These are phyloP conservation scores for Alternaria tenuissima DNA, from an alignment of 2,329 filamentous ascomycete species.

Conservation along the genomic window DNA sequence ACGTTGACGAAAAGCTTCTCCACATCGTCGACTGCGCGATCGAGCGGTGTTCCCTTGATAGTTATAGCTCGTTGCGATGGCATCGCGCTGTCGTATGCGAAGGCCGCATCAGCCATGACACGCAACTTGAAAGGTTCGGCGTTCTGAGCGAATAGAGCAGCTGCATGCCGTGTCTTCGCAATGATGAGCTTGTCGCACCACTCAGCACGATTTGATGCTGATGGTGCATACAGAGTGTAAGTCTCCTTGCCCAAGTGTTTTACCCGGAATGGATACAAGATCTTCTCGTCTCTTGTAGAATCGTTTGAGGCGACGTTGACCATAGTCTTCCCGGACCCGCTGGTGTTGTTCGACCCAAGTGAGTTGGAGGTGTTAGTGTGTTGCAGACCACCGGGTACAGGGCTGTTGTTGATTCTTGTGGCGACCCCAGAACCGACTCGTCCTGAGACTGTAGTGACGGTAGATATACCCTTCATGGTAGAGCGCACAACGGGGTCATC, in stretches of 20 bases:
- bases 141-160: conserved; percentile 87
- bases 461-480: conserved; percentile 72
- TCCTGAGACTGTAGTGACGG: conserved; percentile 61
- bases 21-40: conserved; percentile 87
- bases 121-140: conserved; percentile 93
- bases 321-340: conserved; percentile 62
- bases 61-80: conserved; percentile 69
- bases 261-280: conserved; percentile 92
- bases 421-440: conserved; percentile 60
- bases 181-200: conserved; percentile 96
- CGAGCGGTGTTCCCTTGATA: conserved; percentile 89
- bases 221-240: conserved; percentile 88
- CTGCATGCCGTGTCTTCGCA: conserved; percentile 92
- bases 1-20: conserved; percentile 73
- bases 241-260: conserved; percentile 95
- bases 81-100: conserved; percentile 75
- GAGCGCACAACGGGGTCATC: conserved; percentile 90
- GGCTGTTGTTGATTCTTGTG: conserved; percentile 55
- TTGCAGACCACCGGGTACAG: conserved; percentile 62
- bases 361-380: conserved; percentile 75
- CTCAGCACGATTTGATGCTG: conserved; percentile 76
- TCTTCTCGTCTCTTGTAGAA: conserved; percentile 71
- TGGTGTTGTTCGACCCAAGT: conserved; percentile 53
- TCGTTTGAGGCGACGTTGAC: conserved; percentile 60
- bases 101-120: conserved; percentile 91